A percentile compares a stretch with the other conserved stretches of the same genome.
phyloP scores from a whole-genome alignment of 306 rosid species.

The Aeschynomene evenia region DNA sequence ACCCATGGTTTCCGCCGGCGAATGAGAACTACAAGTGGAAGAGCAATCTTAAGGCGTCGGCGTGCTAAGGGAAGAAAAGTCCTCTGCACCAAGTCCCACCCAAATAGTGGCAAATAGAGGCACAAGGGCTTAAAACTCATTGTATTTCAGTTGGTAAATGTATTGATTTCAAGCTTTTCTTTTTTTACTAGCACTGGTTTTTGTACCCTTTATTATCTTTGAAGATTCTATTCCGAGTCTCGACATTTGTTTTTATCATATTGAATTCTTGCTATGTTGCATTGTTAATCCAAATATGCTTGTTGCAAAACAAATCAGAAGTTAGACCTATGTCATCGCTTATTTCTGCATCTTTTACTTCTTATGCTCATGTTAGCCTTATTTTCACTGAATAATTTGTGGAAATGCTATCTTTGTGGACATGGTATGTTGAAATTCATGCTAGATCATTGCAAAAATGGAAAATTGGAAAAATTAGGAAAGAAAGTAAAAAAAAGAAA shows the following conservation, averaged over 20 bases:
- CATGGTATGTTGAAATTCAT: too few species aligned
- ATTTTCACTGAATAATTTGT: background rate
- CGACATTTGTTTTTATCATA: constrained; percentile 1
- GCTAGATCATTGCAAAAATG: too few species aligned
- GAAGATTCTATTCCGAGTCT: background rate
- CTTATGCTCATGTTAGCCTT: background rate
- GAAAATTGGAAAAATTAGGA: too few species aligned
- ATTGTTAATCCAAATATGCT: background rate
- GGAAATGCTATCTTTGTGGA: too few species aligned
- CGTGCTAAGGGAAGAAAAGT: constrained; percentile 91
- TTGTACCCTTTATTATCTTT: constrained; percentile 22
- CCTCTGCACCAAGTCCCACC: constrained; percentile 83
- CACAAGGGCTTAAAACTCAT: background rate
- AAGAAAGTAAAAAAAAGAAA: too few species aligned
- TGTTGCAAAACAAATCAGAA: background rate
- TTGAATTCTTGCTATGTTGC: constrained; percentile 21
- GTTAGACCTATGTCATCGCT: background rate
- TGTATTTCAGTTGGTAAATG: constrained; percentile 2
- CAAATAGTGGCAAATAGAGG: constrained; percentile 63
- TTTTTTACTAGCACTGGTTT: background rate
- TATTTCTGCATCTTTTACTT: background rate
- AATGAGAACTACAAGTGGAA: constrained; percentile 86
- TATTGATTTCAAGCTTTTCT: constrained; percentile 21
- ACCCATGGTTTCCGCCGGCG: constrained; percentile 86
- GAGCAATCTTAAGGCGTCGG: constrained; percentile 73